Evolutionary conservation across 2,329 filamentous ascomycete species (phyloP).

Genomic region (Hymenoscyphus albidus): DNA sequence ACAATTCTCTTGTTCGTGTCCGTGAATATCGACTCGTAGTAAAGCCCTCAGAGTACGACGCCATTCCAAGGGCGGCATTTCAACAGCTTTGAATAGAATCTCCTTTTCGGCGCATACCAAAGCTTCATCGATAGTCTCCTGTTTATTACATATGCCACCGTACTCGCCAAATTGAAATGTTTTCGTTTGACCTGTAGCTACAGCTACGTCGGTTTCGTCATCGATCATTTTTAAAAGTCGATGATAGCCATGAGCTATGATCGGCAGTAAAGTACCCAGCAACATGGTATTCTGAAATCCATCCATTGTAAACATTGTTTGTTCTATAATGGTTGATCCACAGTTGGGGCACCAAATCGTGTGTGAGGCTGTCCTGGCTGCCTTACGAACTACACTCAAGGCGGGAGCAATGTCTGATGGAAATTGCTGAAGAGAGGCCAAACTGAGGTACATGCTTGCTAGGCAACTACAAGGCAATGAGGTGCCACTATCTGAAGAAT

Average conservation of each 20-base stretch:
- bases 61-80: constrained; percentile 53
- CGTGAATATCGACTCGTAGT: constrained; percentile 56
- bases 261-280: constrained; percentile 53
- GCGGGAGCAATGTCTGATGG: constrained; percentile 29
- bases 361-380: constrained; percentile 39
- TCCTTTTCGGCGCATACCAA: constrained; percentile 23
- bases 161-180: constrained; percentile 31
- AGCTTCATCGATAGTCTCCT: constrained; percentile 13
- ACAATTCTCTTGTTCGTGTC: constrained; percentile 36
- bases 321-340: constrained; percentile 39
- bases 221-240: constrained; percentile 53
- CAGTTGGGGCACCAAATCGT: constrained; percentile 50
- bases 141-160: constrained; percentile 27
- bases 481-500: constrained; percentile 20
- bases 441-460: constrained; percentile 32
- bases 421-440: constrained; percentile 31
- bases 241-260: constrained; percentile 55
- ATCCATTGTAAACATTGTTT: constrained; percentile 43
- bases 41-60: constrained; percentile 50
- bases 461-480: constrained; percentile 28
- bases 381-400: constrained; percentile 26
- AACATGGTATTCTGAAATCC: constrained; percentile 57
- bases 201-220: constrained; percentile 45
- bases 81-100: constrained; percentile 39
- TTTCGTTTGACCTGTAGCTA: constrained; percentile 38